Conservation (phyloP, 208 protist genomes). For the Naegleria fowleri region DNA sequence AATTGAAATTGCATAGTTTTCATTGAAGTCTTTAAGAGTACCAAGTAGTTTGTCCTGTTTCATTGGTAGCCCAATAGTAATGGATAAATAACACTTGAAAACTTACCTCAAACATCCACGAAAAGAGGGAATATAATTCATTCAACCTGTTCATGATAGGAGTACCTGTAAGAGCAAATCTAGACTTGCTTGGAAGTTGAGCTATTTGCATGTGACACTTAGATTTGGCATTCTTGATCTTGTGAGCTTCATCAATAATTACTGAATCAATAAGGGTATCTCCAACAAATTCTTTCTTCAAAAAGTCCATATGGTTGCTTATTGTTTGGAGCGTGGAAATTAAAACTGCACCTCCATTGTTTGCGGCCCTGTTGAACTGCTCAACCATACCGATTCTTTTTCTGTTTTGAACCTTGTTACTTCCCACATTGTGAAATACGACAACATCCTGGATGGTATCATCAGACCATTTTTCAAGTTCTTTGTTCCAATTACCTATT, state of each 20-base stretch:
- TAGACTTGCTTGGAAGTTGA: slow-evolving; percentile 77
- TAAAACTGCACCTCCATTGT: slow-evolving; percentile 53
- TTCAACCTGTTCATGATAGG: slow-evolving; percentile 50
- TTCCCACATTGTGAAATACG: slow-evolving; percentile 34
- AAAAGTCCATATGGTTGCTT: neutral
- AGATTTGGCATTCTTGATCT: slow-evolving; percentile 88
- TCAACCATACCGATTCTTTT: slow-evolving; percentile 48
- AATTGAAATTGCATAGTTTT: neutral
- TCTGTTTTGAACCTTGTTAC: slow-evolving; percentile 45
- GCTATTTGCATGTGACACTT: slow-evolving; percentile 83
- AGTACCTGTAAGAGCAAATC: slow-evolving; percentile 75
- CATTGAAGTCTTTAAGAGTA: neutral
- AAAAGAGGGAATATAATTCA: slow-evolving; percentile 98
- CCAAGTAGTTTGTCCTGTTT: slow-evolving; percentile 58
- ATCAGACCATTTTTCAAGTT: slow-evolving; percentile 86
- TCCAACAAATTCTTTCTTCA: neutral
- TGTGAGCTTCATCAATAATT: slow-evolving; percentile 95
- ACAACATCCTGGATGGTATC: slow-evolving; percentile 59
- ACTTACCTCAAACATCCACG: slow-evolving; percentile 88
- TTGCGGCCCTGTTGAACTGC: neutral
- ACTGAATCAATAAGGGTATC: slow-evolving; percentile 35
- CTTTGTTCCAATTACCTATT: slow-evolving; percentile 77
- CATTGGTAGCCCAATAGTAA: too few relatives aligned
- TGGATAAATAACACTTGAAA: too few relatives aligned
- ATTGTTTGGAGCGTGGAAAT: slow-evolving; percentile 84